Evolutionary conservation across 2,329 filamentous ascomycete genomes (phyloP).

Genomic region (Fusarium coffeatum): DNA sequence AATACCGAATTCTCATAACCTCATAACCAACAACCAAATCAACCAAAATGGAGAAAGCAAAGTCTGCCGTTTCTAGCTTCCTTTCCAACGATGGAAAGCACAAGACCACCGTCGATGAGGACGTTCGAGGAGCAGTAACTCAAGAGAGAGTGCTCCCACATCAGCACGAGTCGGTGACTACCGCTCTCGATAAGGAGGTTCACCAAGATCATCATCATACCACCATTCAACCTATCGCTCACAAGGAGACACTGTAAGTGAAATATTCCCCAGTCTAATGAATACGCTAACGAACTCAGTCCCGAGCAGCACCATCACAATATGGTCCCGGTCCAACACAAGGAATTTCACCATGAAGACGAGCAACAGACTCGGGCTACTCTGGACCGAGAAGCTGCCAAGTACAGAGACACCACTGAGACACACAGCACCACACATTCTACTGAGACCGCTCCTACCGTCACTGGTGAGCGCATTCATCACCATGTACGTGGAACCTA

Average conservation of each 20-base stretch:
- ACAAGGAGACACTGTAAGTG: slow-evolving; percentile 57
- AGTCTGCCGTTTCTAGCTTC: slow-evolving; percentile 70
- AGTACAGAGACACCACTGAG: slow-evolving; percentile 46
- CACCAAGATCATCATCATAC: slow-evolving; percentile 80
- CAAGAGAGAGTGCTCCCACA: no score
- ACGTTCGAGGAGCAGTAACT: no score
- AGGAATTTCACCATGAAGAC: slow-evolving; percentile 70
- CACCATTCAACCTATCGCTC: slow-evolving; percentile 70
- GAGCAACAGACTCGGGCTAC: slow-evolving; percentile 58
- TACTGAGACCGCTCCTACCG: slow-evolving; percentile 40
- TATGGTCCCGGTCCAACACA: slow-evolving; percentile 68
- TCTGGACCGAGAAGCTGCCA: slow-evolving; percentile 62
- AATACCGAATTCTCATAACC: neutral
- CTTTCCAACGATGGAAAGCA: slow-evolving; percentile 71
- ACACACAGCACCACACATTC: slow-evolving; percentile 49
- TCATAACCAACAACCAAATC: slow-evolving; percentile 1
- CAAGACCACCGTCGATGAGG: slow-evolving; percentile 77
- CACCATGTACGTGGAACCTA: neutral
- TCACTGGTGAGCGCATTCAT: slow-evolving; percentile 49
- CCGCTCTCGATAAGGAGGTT: slow-evolving; percentile 74
- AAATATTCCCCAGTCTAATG: fast-evolving
- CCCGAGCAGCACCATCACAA: slow-evolving; percentile 74
- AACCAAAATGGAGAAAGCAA: slow-evolving; percentile 71
- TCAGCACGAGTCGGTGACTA: slow-evolving; percentile 71
- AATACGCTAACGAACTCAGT: slow-evolving; percentile 28